Base-by-base conservation (phyloP, 257 asterid species). In the Ilex asprella region DNA sequence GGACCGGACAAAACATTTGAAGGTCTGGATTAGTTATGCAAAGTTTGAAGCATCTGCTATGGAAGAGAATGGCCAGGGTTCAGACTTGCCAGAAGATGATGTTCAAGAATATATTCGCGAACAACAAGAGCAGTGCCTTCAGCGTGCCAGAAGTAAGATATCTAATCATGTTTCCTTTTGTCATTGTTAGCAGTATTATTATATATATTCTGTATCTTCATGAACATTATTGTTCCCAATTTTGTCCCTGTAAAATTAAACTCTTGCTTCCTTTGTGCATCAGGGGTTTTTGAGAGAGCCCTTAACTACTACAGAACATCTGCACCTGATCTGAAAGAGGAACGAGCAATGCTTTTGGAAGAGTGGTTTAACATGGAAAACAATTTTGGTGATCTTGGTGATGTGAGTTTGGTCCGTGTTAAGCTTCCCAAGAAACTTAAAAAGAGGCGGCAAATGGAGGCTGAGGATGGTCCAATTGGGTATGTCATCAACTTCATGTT, bases 11-110 rank as follows among this genome's bases (percentile, higher is more conserved):
- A 89, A 93, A 41, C 99, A 93, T 73, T 76, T 89, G 80, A 93
- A 93, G 73, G 99, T 93, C 75, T 93, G 99, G 99, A 81, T 89
- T 21, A 93, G 99, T 69, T 93, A 76, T 81, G 97, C 97, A 46
- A 89, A 93, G 78, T 93, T 93, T 59, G 97, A 89, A 79, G 96
- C 88, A 47, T 77, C 95, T 47, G 85, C 86, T 47, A 39, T 76
- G 77, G 84, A 83, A 69, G 89, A 75, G 62, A 52, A 67, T 39
- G 16, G 63, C 41, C 73, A 63, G 64, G 81, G 73, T 31, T 59
- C 86, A 29, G 86, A 82, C 13, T 12, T 56, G 59, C 73, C 70
- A 51, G 92, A 84, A 67, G 82, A 71, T 64, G 87, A 81, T 31
- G 57, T 53, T 53, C 30, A 53, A 5, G 16, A 12, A 15, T 15